Evolutionary conservation across 306 rosid species (phyloP).

Genomic region (Gynostemma pentaphyllum): DNA sequence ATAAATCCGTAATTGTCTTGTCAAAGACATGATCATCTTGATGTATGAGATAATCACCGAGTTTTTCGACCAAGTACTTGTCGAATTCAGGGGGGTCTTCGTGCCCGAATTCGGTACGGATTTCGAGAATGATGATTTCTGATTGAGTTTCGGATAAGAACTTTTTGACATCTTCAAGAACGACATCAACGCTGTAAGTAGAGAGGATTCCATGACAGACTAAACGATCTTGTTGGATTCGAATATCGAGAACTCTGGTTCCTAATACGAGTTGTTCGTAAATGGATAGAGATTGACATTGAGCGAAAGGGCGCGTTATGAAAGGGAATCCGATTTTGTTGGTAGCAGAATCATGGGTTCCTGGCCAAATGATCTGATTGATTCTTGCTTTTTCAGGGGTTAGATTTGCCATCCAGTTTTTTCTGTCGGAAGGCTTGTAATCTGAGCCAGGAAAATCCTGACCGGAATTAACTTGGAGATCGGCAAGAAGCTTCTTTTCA

Average conservation of each 20-base stretch:
- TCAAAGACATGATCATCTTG: constrained; percentile 55
- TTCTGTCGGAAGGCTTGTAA: constrained; percentile 51
- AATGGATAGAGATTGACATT: constrained; percentile 68
- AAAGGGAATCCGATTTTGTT: constrained; percentile 59
- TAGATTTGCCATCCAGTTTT: constrained; percentile 63
- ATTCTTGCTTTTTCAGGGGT: constrained; percentile 34
- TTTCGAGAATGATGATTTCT: constrained; percentile 67
- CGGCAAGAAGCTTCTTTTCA: constrained; percentile 35
- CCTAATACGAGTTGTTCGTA: constrained; percentile 55
- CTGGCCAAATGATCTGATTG: constrained; percentile 72
- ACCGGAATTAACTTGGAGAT: constrained; percentile 29
- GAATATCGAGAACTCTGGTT: constrained; percentile 50
- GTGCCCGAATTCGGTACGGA: constrained; percentile 71
- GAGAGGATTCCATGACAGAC: constrained; percentile 74
- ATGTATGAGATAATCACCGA: constrained; percentile 54
- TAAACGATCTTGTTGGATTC: constrained; percentile 47
- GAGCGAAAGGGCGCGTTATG: constrained; percentile 83
- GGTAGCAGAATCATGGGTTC: constrained; percentile 88
- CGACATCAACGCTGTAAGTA: constrained; percentile 53
- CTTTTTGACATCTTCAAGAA: constrained; percentile 41
- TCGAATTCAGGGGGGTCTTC: constrained; percentile 70
- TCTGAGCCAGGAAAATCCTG: constrained; percentile 46
- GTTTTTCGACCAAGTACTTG: constrained; percentile 44
- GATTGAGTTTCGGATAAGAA: constrained; percentile 48
- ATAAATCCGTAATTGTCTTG: constrained; percentile 44